Conservation (phyloP, 257 asterid species). For the Cynanchum wilfordii region DNA sequence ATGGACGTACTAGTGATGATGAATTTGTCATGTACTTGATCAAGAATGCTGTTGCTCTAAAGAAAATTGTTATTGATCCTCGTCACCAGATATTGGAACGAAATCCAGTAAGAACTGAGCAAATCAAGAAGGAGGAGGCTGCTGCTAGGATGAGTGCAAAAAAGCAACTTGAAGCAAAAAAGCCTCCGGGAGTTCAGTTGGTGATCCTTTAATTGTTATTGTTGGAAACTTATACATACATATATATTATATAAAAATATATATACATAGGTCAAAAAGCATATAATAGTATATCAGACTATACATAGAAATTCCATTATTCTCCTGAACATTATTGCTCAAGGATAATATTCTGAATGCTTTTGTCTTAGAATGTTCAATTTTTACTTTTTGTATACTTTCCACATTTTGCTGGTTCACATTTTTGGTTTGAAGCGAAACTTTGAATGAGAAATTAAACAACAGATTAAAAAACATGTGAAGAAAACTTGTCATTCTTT, state of each 20-base stretch:
- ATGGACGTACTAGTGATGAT: conserved; percentile 48
- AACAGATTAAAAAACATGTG: neutral
- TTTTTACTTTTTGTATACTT: neutral
- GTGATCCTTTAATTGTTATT: conserved; percentile 29
- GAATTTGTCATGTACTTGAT: conserved; percentile 43
- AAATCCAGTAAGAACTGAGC: conserved; percentile 23
- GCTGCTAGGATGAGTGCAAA: conserved; percentile 38
- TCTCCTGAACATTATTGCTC: neutral
- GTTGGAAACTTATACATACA: neutral
- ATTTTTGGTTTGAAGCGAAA: neutral
- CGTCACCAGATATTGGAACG: conserved; percentile 42
- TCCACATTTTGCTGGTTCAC: neutral
- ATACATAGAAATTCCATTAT: neutral
- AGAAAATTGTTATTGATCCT: conserved; percentile 43
- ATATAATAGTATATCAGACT: neutral
- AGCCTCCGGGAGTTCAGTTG: conserved; percentile 38
- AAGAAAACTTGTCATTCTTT: neutral
- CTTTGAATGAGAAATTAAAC: neutral
- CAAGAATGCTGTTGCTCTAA: conserved; percentile 41
- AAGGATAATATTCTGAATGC: neutral
- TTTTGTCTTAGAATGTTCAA: neutral
- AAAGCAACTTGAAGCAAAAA: conserved; percentile 34
- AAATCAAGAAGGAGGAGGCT: conserved; percentile 39
- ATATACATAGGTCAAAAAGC: neutral
- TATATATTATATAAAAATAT: neutral